A percentile compares a stretch with the other conserved stretches of the same genome.
phyloP scores from a whole-genome alignment of 306 rosid species.

The Urtica urens region DNA sequence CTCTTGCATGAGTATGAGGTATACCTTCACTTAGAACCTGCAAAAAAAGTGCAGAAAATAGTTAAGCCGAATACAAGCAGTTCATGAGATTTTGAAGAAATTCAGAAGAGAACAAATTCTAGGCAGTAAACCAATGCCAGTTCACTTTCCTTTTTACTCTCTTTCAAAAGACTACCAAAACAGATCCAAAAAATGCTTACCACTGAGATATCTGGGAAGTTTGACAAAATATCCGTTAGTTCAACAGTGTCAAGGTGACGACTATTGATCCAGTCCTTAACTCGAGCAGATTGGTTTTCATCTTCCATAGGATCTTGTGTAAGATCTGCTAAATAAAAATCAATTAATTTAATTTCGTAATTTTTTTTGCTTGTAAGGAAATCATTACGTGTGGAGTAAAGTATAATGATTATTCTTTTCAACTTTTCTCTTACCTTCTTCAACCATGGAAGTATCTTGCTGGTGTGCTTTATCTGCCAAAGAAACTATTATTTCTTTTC shows the following conservation, averaged over 20 bases:
- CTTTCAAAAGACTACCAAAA: not conserved
- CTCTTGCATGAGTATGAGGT: not conserved
- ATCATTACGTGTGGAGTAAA: too few species aligned
- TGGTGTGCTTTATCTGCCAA: constrained; percentile 53
- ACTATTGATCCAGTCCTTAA: constrained; percentile 67
- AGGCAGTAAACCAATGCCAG: not conserved
- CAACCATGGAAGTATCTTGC: constrained; percentile 39
- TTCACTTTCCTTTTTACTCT: not conserved
- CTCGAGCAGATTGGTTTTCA: constrained; percentile 57
- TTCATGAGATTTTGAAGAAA: constrained; percentile 5
- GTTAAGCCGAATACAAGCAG: too few species aligned
- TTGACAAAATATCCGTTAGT: constrained; percentile 63
- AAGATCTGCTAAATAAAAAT: constrained; percentile 36
- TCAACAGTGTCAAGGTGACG: constrained; percentile 51
- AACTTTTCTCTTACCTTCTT: constrained; percentile 46
- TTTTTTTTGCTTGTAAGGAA: too few species aligned
- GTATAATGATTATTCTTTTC: too few species aligned
- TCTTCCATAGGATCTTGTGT: constrained; percentile 78
- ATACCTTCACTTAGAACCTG: constrained; percentile 85
- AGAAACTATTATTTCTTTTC: constrained; percentile 3
- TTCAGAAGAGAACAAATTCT: not conserved
- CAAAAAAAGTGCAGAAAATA: constrained; percentile 19
- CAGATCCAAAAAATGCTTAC: constrained; percentile 25
- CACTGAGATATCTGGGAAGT: constrained; percentile 84
- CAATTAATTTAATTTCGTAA: not conserved